phyloP scores from a whole-genome alignment of 2,329 filamentous ascomycete genomes.

The Neurospora sp. region DNA sequence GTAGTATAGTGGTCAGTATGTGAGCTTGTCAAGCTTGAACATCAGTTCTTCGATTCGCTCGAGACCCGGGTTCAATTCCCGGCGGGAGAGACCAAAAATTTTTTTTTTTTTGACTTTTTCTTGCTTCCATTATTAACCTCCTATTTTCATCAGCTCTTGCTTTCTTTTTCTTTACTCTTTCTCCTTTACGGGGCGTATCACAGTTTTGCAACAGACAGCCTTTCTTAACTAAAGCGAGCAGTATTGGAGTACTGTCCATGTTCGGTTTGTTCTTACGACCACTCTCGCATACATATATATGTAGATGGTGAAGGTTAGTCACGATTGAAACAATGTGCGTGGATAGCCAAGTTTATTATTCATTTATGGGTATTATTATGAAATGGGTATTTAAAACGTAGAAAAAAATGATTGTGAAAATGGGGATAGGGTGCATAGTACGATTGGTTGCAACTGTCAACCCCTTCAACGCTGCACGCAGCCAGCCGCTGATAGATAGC shows the following conservation, averaged over 20 bases:
- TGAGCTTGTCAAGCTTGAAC: background rate
- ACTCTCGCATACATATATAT: background rate
- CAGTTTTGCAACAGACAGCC: background rate
- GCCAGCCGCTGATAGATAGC: background rate
- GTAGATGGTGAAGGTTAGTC: background rate
- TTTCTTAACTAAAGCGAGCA: background rate
- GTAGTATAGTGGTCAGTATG: background rate
- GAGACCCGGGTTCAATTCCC: background rate
- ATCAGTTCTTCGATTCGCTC: background rate
- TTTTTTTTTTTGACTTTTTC: background rate
- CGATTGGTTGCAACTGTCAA: background rate
- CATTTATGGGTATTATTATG: background rate
- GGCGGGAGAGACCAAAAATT: background rate
- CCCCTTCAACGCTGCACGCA: background rate
- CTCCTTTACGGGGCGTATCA: background rate
- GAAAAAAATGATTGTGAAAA: background rate
- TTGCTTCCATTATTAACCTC: no score
- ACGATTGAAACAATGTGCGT: background rate
- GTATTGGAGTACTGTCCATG: background rate
- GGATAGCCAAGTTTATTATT: background rate
- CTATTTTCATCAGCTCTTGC: no score
- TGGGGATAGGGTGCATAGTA: background rate
- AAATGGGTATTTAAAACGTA: background rate
- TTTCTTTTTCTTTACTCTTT: background rate
- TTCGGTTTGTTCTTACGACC: background rate